Conservation (phyloP, 177 flowering plant genomes). For the Vitis hybrid region DNA sequence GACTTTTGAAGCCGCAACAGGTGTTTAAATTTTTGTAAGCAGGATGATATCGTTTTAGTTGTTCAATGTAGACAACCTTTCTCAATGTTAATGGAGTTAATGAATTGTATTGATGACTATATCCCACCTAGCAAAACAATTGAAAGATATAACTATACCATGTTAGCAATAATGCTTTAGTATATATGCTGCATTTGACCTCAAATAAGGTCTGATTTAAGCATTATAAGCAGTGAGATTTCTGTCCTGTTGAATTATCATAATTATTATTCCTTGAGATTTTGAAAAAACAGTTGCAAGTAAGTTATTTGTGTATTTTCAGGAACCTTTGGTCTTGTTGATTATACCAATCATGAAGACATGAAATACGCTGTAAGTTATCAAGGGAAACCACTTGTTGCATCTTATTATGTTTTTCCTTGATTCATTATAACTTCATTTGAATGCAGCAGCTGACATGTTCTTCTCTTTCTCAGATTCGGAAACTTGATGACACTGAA, state of each 20-base stretch:
- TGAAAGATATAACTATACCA: too few relatives aligned
- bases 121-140: too few relatives aligned
- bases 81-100: too few relatives aligned
- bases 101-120: too few relatives aligned
- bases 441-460: not conserved
- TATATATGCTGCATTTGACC: not conserved
- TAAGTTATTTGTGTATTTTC: slow-evolving; percentile 16
- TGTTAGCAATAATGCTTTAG: not conserved
- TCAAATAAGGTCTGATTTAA: not conserved
- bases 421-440: not conserved
- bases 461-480: slow-evolving; percentile 45
- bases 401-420: not conserved
- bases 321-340: slow-evolving; percentile 93
- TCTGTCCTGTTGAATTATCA: not conserved
- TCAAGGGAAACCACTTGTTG: not conserved
- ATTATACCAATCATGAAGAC: slow-evolving; percentile 88
- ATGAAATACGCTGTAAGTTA: slow-evolving; percentile 95
- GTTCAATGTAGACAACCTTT: too few relatives aligned
- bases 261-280: not conserved
- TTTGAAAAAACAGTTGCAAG: not conserved
- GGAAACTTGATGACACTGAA: slow-evolving; percentile 91
- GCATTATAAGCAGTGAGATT: not conserved
- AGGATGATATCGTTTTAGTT: too few relatives aligned
- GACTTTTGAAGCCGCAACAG: too few relatives aligned
- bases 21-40: too few relatives aligned